Evolutionary conservation across 2,329 filamentous ascomycete genomes (phyloP).

Genomic region (Plectosphaerella sp.): DNA sequence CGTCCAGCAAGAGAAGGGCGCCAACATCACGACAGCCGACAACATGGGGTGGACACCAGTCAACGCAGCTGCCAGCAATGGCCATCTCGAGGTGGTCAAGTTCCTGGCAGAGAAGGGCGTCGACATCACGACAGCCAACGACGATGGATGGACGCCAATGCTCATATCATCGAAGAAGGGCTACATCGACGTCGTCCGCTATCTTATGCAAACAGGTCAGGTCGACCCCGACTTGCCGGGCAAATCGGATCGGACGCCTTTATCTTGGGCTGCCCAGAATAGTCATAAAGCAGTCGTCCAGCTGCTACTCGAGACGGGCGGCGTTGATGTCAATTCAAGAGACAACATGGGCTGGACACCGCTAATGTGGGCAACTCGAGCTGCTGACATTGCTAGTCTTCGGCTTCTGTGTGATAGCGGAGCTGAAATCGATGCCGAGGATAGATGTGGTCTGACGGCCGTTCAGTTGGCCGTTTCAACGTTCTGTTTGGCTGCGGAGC

Average conservation of each 20-base stretch:
- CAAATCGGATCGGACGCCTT: neutral
- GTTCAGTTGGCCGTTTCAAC: too few species aligned
- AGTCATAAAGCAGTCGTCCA: neutral
- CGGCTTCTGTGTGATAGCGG: too few species aligned
- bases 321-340: neutral
- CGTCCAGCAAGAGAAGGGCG: neutral
- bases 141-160: neutral
- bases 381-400: too few species aligned
- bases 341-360: neutral
- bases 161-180: constrained; percentile 5
- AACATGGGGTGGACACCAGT: neutral
- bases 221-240: neutral
- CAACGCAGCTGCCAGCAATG: neutral
- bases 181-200: constrained; percentile 1
- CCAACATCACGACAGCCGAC: neutral
- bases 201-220: constrained; percentile 1
- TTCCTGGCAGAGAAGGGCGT: neutral
- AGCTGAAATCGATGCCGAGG: too few species aligned
- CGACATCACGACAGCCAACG: neutral
- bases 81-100: constrained; percentile 1
- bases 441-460: too few species aligned
- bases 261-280: too few species aligned
- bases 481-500: too few species aligned
- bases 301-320: neutral
- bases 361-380: neutral